A percentile compares a stretch with the other conserved stretches of the same genome.
Evolutionary conservation across 768 basidiomycete genomes (phyloP).

Genomic region (Coprinellus micaceus): DNA sequence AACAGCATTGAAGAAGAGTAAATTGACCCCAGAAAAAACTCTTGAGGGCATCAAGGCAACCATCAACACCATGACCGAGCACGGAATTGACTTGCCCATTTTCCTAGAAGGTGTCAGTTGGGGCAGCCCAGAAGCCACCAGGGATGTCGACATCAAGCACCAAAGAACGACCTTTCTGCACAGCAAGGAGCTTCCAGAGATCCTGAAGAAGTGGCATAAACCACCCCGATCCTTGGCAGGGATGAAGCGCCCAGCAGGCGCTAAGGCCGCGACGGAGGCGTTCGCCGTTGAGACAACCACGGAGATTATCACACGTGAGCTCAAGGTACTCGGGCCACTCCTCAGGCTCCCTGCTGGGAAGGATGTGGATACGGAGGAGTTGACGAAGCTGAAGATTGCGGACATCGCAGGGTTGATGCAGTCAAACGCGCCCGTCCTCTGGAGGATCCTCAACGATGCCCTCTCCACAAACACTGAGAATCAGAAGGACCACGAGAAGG

Average conservation of each 20-base stretch:
- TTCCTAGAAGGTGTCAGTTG: conserved; percentile 32
- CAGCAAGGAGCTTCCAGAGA: conserved; percentile 20
- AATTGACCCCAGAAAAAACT: too few species aligned
- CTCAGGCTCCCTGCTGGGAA: background rate
- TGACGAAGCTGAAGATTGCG: background rate
- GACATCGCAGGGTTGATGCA: background rate
- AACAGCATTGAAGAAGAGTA: too few species aligned
- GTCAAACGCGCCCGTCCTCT: background rate
- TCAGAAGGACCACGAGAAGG: background rate
- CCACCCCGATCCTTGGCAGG: conserved; percentile 21
- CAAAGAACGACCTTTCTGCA: conserved; percentile 20
- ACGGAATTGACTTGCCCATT: background rate
- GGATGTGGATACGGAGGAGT: background rate
- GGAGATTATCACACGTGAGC: background rate
- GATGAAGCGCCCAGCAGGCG: conserved; percentile 12
- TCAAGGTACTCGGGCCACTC: background rate
- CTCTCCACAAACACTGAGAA: background rate
- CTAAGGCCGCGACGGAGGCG: too few species aligned
- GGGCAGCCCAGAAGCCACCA: conserved; percentile 25
- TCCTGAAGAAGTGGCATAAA: conserved; percentile 26
- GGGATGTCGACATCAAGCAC: background rate
- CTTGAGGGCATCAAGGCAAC: too few species aligned
- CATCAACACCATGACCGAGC: too few species aligned
- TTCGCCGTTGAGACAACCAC: conserved; percentile 5
- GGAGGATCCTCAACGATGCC: background rate